A percentile compares a stretch with the other conserved stretches of the same genome.
These are phyloP conservation scores for Quercus mongolica DNA, from an alignment of 306 rosid genomes.

Conservation along the genomic window DNA sequence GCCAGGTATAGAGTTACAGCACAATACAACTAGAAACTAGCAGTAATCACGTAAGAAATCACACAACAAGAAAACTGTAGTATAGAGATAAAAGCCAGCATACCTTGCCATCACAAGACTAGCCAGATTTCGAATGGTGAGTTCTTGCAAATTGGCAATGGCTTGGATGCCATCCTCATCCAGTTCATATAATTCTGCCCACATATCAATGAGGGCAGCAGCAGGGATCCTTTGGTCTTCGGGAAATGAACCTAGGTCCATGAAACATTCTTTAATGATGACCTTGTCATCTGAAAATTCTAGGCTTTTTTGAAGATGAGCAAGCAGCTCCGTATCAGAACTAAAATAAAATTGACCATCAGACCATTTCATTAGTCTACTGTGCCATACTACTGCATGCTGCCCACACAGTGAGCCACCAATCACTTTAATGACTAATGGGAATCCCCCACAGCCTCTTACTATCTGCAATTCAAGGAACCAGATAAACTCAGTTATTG, in stretches of 20 bases:
- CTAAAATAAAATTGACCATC: slow-evolving; percentile 40
- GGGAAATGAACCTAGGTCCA: slow-evolving; percentile 68
- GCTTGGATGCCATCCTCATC: slow-evolving; percentile 37
- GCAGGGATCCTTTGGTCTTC: slow-evolving; percentile 56
- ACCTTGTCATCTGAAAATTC: slow-evolving; percentile 37
- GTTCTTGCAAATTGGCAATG: slow-evolving; percentile 24
- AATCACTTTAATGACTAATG: slow-evolving; percentile 47
- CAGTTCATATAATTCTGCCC: slow-evolving; percentile 41
- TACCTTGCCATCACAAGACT: slow-evolving; percentile 56
- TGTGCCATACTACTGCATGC: slow-evolving; percentile 36
- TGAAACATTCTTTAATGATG: slow-evolving; percentile 54
- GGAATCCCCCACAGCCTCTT: slow-evolving; percentile 46
- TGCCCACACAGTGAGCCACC: slow-evolving; percentile 39
- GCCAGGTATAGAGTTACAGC: too few relatives aligned
- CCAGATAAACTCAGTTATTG: slow-evolving; percentile 2
- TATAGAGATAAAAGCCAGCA: background rate
- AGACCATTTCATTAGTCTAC: slow-evolving; percentile 24
- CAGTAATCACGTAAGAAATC: background rate
- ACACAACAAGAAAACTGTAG: background rate
- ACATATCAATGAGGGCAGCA: slow-evolving; percentile 50
- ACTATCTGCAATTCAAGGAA: slow-evolving; percentile 45
- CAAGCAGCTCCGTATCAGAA: slow-evolving; percentile 32
- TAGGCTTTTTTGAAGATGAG: slow-evolving; percentile 37
- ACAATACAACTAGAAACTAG: too few relatives aligned
- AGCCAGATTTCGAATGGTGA: slow-evolving; percentile 33